Base-by-base conservation (phyloP, 495 filamentous ascomycete genomes). In the Choiromyces venosus region DNA sequence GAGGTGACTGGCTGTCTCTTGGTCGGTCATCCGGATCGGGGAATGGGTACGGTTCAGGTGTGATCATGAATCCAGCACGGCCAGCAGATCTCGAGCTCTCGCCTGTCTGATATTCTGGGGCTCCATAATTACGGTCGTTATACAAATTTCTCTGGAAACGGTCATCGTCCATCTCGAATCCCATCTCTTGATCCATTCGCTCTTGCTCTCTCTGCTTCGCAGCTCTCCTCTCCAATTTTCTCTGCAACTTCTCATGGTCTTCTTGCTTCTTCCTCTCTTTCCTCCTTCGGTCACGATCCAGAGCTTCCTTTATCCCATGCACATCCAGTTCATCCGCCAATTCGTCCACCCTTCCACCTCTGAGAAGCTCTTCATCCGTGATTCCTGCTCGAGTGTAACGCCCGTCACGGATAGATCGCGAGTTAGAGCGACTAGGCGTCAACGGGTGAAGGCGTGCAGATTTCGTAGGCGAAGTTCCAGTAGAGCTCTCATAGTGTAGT, bases 221-320 rank as follows among this genome's bases (percentile, higher is more conserved):
- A 33, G 46, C 69, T 39, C 69, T 77, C 56, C 69, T 80, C 44
- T 79, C 76, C 25, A 75, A 71, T 37, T 73, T 81, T 38, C 69
- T 70, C 64, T 73, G 73, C 33, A 71, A 18, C 40, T 76, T 68
- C 44, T 81, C 79, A 19, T 81, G 76, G 10, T 79, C 80, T 61
- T 81, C 79, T 29, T 68, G 19, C 25, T 73, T 73, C 70, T 73
- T 81, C 68, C 65, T 76, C 39, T 81, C 79, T 56, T 72, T 75
- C 66, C 79, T 73, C 70, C 80, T 74, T 39, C 74, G 75, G 37
- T 81, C 79, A 19, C 79, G 79, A 65, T 81, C 79, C 79, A 81
- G 81, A 12, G 76, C 79, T 69, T 81, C 79, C 42, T 79, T 76
- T 37, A 81, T 66, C 37, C 79, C 79, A 16, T 73, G 73, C 36